Percentiles rank a stretch among this genome's conserved stretches.
Evolutionary conservation across 2,329 filamentous ascomycete species (phyloP).

Genomic region (Fusarium sp.): DNA sequence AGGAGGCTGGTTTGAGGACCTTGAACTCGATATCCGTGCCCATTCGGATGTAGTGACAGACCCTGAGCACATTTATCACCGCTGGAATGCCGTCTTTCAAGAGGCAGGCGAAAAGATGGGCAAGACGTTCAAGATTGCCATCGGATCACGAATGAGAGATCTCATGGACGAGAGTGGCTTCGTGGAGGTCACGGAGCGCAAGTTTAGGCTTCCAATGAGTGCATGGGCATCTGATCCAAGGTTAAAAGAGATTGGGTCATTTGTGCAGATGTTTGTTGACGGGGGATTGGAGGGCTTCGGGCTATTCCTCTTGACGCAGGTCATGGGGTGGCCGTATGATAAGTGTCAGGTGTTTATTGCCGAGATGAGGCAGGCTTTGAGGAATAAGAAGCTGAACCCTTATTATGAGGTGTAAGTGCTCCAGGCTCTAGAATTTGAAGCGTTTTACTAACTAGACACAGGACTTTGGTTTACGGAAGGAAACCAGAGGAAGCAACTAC

Average conservation of each 20-base stretch:
- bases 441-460: not conserved
- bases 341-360: constrained; percentile 27
- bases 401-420: constrained; percentile 27
- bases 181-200: constrained; percentile 21
- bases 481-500: constrained; percentile 5
- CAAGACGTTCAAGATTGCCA: constrained; percentile 28
- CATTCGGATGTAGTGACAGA: constrained; percentile 25
- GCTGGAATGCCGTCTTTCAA: constrained; percentile 27
- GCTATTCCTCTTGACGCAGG: constrained; percentile 16
- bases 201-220: constrained; percentile 26
- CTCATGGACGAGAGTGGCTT: constrained; percentile 17
- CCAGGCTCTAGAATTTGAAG: too few species aligned
- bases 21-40: constrained; percentile 23
- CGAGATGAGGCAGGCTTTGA: constrained; percentile 25
- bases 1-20: constrained; percentile 24
- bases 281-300: constrained; percentile 22
- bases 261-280: constrained; percentile 26
- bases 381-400: constrained; percentile 20
- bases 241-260: constrained; percentile 23
- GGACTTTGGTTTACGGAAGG: constrained; percentile 22
- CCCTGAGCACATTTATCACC: constrained; percentile 21
- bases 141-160: constrained; percentile 29
- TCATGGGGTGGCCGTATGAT: constrained; percentile 24
- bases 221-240: constrained; percentile 24
- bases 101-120: constrained; percentile 28